Conservation (phyloP, 2,329 filamentous ascomycete genomes). For the Cladosporium halotolerans region DNA sequence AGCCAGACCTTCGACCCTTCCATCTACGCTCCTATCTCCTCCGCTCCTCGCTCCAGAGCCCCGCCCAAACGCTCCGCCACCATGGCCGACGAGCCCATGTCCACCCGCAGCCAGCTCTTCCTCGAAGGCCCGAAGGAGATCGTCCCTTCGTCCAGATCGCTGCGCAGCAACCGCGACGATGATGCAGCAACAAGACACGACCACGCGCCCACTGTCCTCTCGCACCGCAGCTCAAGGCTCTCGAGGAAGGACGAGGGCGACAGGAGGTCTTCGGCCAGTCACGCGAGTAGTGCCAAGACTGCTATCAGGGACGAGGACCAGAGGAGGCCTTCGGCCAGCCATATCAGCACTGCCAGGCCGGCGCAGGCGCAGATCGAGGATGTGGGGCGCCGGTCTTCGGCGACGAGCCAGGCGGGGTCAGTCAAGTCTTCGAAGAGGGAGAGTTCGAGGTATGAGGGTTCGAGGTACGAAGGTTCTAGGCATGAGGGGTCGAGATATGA, state of each 20-base stretch:
- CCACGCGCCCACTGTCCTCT: constrained; percentile 7
- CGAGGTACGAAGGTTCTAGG: neutral
- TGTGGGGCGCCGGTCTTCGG: too few species aligned
- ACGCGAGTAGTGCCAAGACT: constrained; percentile 9
- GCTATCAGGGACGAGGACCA: neutral
- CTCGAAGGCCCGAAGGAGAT: constrained; percentile 4
- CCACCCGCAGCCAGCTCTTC: neutral
- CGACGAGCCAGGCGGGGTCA: too few species aligned
- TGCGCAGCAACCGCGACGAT: constrained; percentile 29
- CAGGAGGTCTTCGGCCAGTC: neutral
- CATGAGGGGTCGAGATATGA: neutral
- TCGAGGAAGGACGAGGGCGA: neutral
- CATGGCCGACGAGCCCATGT: neutral
- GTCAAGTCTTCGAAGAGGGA: neutral
- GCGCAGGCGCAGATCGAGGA: neutral
- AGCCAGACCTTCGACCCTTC: constrained; percentile 23
- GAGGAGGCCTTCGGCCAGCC: neutral
- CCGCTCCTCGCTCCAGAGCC: neutral
- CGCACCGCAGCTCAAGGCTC: neutral
- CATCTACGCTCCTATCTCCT: constrained; percentile 17
- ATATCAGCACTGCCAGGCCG: constrained; percentile 7
- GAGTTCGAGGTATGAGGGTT: neutral
- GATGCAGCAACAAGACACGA: constrained; percentile 16
- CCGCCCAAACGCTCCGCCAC: constrained; percentile 5
- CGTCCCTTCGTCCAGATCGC: neutral